These are phyloP conservation scores for Aspergillus aculeatus DNA, from an alignment of 2,329 filamentous ascomycete species.

Conservation along the genomic window DNA sequence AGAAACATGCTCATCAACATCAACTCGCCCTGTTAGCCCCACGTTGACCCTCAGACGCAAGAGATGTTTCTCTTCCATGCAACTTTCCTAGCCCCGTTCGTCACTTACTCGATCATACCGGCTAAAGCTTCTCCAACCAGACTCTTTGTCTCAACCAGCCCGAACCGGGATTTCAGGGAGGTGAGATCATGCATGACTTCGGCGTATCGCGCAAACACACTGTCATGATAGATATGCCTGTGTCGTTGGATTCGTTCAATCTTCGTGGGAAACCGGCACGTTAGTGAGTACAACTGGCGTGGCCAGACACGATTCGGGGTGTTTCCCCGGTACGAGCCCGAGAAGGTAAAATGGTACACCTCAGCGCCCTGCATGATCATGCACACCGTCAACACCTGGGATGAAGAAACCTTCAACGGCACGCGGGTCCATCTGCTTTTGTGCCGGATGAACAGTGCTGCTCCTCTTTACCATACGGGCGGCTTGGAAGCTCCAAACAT, in stretches of 20 bases:
- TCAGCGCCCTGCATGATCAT: slow-evolving; percentile 68
- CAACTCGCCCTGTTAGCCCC: slow-evolving; percentile 47
- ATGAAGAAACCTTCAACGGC: slow-evolving; percentile 42
- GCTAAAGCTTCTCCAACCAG: slow-evolving; percentile 20
- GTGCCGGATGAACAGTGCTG: slow-evolving; percentile 66
- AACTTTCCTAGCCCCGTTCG: slow-evolving; percentile 63
- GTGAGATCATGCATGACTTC: slow-evolving; percentile 77
- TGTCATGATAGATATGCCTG: slow-evolving; percentile 67
- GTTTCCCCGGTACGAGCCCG: slow-evolving; percentile 62
- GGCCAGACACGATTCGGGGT: slow-evolving; percentile 64
- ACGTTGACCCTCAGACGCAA: slow-evolving; percentile 62
- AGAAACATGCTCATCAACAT: no score
- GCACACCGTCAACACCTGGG: slow-evolving; percentile 71
- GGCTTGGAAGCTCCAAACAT: slow-evolving; percentile 58
- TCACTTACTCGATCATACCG: slow-evolving; percentile 64
- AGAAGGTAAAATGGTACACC: slow-evolving; percentile 64
- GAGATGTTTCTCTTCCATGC: slow-evolving; percentile 69
- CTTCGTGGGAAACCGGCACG: slow-evolving; percentile 34
- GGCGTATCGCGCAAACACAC: slow-evolving; percentile 64
- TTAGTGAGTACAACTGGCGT: slow-evolving; percentile 59
- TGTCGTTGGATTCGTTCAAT: slow-evolving; percentile 62
- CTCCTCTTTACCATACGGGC: slow-evolving; percentile 63
- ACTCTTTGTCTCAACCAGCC: slow-evolving; percentile 49
- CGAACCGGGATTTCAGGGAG: slow-evolving; percentile 60
- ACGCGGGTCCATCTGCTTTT: slow-evolving; percentile 61